These are phyloP conservation scores for Clausena lansium DNA, from an alignment of 345 rosid genomes.

Conservation along the genomic window DNA sequence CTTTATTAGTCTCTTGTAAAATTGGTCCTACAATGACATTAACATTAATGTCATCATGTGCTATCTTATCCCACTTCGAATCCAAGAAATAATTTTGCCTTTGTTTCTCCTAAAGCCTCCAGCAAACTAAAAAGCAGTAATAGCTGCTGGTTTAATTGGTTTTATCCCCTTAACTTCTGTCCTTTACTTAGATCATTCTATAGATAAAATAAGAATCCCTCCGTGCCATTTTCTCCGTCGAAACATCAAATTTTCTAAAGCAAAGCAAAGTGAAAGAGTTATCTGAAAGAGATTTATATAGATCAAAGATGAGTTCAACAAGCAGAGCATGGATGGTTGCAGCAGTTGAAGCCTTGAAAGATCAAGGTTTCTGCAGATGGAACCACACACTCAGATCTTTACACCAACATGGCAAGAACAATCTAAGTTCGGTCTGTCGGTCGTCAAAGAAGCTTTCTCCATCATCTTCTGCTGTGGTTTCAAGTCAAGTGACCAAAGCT, in stretches of 20 bases:
- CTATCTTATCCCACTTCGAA: not conserved
- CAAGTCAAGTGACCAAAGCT: not conserved
- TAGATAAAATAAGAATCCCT: not conserved
- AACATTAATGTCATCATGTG: not conserved
- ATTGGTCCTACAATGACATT: not conserved
- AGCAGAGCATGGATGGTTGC: constrained; percentile 53
- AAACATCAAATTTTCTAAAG: not conserved
- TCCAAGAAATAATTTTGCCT: not conserved
- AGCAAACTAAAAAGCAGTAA: not conserved
- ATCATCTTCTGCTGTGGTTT: constrained; percentile 25
- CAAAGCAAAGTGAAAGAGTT: not conserved
- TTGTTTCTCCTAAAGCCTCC: not conserved
- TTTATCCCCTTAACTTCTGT: not conserved
- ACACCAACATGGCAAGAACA: constrained; percentile 44
- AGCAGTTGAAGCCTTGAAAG: constrained; percentile 61
- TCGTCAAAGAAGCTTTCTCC: constrained; percentile 44
- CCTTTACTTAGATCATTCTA: not conserved
- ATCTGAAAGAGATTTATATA: not conserved
- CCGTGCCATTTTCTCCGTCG: not conserved
- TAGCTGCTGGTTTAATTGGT: not conserved
- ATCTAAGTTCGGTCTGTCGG: constrained; percentile 37
- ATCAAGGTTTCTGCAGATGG: constrained; percentile 62
- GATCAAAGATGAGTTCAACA: constrained; percentile 13
- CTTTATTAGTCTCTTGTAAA: not conserved
- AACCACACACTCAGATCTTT: constrained; percentile 39